A percentile compares a stretch with the other conserved stretches of the same genome.
phyloP scores from a whole-genome alignment of 306 rosid genomes.

The Prunus padus region DNA sequence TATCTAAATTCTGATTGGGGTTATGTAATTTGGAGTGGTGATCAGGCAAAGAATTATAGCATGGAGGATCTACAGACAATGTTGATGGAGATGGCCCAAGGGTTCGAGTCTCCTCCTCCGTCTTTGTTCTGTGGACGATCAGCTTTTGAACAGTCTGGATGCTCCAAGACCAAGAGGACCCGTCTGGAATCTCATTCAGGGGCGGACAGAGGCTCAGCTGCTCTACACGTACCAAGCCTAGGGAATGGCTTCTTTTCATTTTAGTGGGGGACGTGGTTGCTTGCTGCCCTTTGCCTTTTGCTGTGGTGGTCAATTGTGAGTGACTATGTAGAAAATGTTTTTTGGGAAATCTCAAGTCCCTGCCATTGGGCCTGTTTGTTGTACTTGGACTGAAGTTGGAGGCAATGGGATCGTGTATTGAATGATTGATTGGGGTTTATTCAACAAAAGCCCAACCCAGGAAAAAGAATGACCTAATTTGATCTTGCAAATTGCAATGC shows the following conservation, averaged over 20 bases:
- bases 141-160: slow-evolving; percentile 28
- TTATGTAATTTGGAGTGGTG: background rate
- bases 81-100: slow-evolving; percentile 69
- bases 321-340: too few relatives aligned
- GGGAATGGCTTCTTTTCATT: slow-evolving; percentile 25
- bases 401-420: background rate
- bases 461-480: too few relatives aligned
- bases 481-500: too few relatives aligned
- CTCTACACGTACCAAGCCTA: slow-evolving; percentile 19
- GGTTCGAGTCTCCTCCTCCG: slow-evolving; percentile 36
- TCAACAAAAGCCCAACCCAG: background rate
- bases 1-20: background rate
- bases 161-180: slow-evolving; percentile 43
- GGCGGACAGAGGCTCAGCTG: slow-evolving; percentile 20
- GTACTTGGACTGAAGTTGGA: too few relatives aligned
- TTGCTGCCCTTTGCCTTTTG: too few relatives aligned
- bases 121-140: slow-evolving; percentile 32
- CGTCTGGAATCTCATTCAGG: slow-evolving; percentile 30
- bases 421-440: background rate
- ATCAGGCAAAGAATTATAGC: slow-evolving; percentile 45
- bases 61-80: slow-evolving; percentile 60
- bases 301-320: too few relatives aligned
- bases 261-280: background rate
- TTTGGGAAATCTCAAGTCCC: too few relatives aligned
- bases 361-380: too few relatives aligned